phyloP scores from a whole-genome alignment of 176 grass and related monocot genomes.

The Raddia distichophylla region DNA sequence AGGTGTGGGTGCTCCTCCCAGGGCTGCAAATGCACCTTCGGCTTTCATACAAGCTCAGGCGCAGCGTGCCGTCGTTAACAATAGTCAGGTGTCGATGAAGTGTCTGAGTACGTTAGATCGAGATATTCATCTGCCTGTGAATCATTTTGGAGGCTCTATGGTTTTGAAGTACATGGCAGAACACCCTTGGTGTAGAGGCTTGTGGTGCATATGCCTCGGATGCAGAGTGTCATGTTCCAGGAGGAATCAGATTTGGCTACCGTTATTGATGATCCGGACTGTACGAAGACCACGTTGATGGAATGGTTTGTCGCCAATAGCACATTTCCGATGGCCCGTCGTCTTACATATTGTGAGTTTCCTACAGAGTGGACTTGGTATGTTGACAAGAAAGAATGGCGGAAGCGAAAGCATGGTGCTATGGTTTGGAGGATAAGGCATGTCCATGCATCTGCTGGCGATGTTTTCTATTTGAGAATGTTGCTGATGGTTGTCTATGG shows the following conservation, averaged over 20 bases:
- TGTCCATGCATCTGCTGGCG: too few relatives aligned
- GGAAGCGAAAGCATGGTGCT: rapidly evolving
- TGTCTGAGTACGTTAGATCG: background rate
- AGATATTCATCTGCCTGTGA: background rate
- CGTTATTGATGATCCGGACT: rapidly evolving
- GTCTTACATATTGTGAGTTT: too few relatives aligned
- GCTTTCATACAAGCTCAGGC: too few relatives aligned
- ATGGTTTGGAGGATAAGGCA: too few relatives aligned
- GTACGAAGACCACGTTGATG: background rate
- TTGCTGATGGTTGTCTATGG: background rate
- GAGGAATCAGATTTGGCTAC: background rate
- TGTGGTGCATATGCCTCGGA: background rate
- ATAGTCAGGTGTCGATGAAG: background rate
- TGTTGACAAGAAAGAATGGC: rapidly evolving
- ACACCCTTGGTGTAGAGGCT: background rate
- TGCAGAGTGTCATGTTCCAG: background rate
- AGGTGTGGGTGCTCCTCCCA: too few relatives aligned
- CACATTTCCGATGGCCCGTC: too few relatives aligned
- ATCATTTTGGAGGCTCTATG: background rate
- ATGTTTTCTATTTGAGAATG: background rate
- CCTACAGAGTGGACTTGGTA: too few relatives aligned
- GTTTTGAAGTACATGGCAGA: background rate
- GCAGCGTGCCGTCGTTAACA: too few relatives aligned
- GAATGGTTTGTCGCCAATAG: background rate
- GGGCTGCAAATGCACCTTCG: too few relatives aligned